These are phyloP conservation scores for Agrocybe praecox DNA, from an alignment of 768 basidiomycete genomes.

Conservation along the genomic window DNA sequence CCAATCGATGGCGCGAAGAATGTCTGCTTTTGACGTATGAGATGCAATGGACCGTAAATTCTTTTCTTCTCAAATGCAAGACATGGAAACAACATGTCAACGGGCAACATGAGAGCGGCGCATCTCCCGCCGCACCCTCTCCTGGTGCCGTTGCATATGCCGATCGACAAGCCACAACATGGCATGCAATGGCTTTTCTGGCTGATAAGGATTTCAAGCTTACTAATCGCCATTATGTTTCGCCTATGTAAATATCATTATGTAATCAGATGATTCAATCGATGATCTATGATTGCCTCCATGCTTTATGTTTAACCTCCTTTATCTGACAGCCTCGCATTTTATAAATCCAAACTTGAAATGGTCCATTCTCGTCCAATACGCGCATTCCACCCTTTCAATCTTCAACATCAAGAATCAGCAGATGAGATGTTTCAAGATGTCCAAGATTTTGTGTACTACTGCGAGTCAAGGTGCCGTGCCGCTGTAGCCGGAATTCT, in stretches of 20 bases:
- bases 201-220: not conserved
- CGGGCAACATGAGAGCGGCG: not conserved
- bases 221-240: not conserved
- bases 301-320: too few relatives aligned
- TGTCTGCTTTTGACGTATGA: not conserved
- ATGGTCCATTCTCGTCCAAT: not conserved
- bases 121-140: not conserved
- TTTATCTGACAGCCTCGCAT: too few relatives aligned
- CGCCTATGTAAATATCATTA: not conserved
- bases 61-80: not conserved
- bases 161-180: not conserved
- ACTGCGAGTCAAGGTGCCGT: not conserved
- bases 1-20: constrained; percentile 14
- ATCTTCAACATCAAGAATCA: not conserved
- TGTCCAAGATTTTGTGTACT: not conserved
- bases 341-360: not conserved
- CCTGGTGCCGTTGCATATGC: not conserved
- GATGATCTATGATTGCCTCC: not conserved
- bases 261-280: not conserved
- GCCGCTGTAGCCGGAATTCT: not conserved
- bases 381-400: not conserved
- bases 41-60: constrained; percentile 2
- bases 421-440: not conserved
- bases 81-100: not conserved
- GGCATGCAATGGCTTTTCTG: not conserved